Conservation (phyloP, 129 eudicot species). For the Daucus carota region DNA sequence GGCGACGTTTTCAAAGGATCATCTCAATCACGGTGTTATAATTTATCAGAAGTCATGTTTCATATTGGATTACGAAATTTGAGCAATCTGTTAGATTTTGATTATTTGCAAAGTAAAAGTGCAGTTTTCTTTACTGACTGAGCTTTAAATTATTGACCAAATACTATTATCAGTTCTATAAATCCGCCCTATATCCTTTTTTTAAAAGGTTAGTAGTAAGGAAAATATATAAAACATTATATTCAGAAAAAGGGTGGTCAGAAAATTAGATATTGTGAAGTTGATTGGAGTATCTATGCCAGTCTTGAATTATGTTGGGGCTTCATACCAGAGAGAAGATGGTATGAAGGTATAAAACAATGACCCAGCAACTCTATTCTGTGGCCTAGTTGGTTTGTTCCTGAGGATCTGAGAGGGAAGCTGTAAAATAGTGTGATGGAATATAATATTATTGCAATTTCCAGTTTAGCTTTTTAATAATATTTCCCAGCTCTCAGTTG, state of each 20-base stretch:
- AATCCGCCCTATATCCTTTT: neutral
- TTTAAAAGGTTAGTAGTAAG: neutral
- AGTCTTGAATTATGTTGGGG: neutral
- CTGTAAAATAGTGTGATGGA: neutral
- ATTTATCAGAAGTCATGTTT: neutral
- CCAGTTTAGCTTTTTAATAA: neutral
- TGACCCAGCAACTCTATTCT: too few species aligned
- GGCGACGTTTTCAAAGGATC: neutral
- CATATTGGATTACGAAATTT: neutral
- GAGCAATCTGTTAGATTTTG: neutral
- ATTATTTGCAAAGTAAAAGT: neutral
- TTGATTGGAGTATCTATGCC: neutral
- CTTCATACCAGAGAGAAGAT: neutral
- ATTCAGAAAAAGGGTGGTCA: neutral
- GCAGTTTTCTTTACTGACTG: too few species aligned
- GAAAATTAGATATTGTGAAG: neutral
- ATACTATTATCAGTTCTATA: neutral
- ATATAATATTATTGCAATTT: neutral
- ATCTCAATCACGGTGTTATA: neutral
- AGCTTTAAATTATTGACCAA: neutral
- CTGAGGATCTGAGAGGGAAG: neutral
- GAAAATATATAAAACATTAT: neutral
- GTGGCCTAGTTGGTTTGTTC: neutral
- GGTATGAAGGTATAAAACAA: too few species aligned
- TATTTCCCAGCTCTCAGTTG: neutral